These are phyloP conservation scores for Metschnikowia drakensbergensis DNA, from an alignment of 805 yeast genomes.

Conservation along the genomic window DNA sequence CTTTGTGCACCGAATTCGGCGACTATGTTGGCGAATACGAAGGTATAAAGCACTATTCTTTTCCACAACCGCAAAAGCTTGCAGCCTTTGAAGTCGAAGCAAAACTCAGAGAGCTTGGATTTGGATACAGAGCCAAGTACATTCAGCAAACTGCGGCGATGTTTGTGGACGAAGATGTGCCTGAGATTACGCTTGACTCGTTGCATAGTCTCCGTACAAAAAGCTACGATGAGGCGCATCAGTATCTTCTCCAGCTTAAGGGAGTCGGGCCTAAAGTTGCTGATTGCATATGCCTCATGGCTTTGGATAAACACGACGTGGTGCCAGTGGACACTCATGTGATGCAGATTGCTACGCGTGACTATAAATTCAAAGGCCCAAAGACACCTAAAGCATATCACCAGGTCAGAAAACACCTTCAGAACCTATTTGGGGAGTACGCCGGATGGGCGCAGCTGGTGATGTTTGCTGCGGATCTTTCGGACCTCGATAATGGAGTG, in stretches of 20 bases:
- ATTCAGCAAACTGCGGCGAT: constrained; percentile 70
- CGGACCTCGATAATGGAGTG: constrained; percentile 66
- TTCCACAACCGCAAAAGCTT: constrained; percentile 65
- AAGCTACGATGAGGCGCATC: constrained; percentile 52
- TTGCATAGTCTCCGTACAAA: constrained; percentile 43
- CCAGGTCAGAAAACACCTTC: constrained; percentile 56
- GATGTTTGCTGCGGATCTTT: constrained; percentile 78
- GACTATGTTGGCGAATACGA: constrained; percentile 47
- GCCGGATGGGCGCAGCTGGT: constrained; percentile 99
- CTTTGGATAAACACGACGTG: constrained; percentile 75
- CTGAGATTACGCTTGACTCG: constrained; percentile 30
- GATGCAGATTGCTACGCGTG: constrained; percentile 80
- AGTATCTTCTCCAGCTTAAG: constrained; percentile 56
- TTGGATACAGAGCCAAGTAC: constrained; percentile 91
- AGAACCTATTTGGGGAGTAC: constrained; percentile 74
- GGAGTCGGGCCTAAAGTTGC: constrained; percentile 99
- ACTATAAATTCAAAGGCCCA: constrained; percentile 57
- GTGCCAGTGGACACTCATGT: constrained; percentile 98
- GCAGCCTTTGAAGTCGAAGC: constrained; percentile 32
- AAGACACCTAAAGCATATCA: constrained; percentile 49
- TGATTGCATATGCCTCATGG: constrained; percentile 92
- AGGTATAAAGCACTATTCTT: constrained; percentile 59
- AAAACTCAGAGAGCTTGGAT: constrained; percentile 50
- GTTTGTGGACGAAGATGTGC: constrained; percentile 41
- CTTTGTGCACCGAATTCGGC: constrained; percentile 70